Evolutionary conservation across 163 green algal genomes (phyloP).

Genomic region (Smithsoniella earleae): DNA sequence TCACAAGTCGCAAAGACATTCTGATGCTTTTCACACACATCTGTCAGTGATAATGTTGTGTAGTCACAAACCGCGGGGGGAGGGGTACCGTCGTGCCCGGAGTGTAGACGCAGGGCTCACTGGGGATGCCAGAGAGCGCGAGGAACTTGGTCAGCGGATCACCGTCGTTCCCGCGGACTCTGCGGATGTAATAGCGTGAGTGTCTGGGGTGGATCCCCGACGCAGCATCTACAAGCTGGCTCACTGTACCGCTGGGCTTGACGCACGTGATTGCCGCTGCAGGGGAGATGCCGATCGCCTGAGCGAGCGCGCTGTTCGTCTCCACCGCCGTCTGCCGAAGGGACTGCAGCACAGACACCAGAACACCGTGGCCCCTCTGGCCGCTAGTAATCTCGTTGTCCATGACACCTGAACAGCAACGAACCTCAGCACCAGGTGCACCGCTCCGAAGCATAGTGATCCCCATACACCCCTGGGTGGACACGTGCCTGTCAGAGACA

Average conservation of each 20-base stretch:
- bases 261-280: constrained; percentile 41
- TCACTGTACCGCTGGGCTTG: constrained; percentile 44
- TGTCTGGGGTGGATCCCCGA: constrained; percentile 44
- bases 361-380: constrained; percentile 29
- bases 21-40: neutral
- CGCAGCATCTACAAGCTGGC: constrained; percentile 42
- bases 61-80: too few species aligned
- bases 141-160: constrained; percentile 43
- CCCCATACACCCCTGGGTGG: too few species aligned
- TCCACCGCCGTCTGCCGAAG: constrained; percentile 31
- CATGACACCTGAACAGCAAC: constrained; percentile 38
- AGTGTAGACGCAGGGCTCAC: constrained; percentile 40
- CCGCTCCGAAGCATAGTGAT: neutral
- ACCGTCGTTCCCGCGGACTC: constrained; percentile 43
- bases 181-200: constrained; percentile 41
- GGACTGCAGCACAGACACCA: constrained; percentile 29
- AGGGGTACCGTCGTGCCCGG: constrained; percentile 30
- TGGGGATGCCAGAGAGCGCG: constrained; percentile 36
- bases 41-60: too few species aligned
- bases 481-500: constrained; percentile 38
- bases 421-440: too few species aligned
- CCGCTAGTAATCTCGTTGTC: constrained; percentile 41
- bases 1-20: neutral
- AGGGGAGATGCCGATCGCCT: constrained; percentile 35
- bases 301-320: constrained; percentile 34